Conservation (phyloP, 75 land plant species). For the Cunninghamia lanceolata region DNA sequence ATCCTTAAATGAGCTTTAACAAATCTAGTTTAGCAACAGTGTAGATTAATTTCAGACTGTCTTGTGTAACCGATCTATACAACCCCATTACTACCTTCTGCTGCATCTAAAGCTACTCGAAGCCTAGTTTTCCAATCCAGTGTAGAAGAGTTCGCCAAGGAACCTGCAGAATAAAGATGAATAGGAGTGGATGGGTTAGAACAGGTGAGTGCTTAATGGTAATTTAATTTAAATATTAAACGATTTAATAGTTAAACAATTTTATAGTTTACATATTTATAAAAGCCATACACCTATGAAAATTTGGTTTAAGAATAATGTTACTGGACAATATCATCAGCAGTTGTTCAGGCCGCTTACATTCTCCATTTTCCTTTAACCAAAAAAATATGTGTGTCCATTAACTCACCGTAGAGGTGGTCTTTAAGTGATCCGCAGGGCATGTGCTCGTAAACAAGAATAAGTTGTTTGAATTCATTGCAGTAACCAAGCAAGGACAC, state of each 20-base stretch:
- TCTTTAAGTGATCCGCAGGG: not conserved
- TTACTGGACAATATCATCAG: no score
- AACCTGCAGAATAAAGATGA: not conserved
- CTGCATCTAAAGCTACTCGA: not conserved
- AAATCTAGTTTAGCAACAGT: no score
- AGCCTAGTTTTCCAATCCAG: not conserved
- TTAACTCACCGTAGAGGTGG: not conserved
- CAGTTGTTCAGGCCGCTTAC: no score
- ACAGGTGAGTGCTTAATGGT: no score
- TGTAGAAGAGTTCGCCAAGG: not conserved
- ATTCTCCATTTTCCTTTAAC: not conserved
- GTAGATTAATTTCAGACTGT: no score
- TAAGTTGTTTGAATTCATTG: not conserved
- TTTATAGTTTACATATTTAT: not conserved
- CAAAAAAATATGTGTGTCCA: not conserved
- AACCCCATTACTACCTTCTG: not conserved
- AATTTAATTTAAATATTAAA: no score
- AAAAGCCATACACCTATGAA: no score
- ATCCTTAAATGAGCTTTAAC: no score
- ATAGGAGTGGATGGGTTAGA: not conserved
- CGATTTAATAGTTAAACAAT: no score
- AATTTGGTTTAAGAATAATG: no score
- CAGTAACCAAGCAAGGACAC: no score
- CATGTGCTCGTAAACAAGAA: not conserved
- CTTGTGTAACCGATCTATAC: no score